A percentile compares a stretch with the other conserved stretches of the same genome.
Conservation (phyloP, 2,329 filamentous ascomycete species). For the Coleophoma crateriformis region DNA sequence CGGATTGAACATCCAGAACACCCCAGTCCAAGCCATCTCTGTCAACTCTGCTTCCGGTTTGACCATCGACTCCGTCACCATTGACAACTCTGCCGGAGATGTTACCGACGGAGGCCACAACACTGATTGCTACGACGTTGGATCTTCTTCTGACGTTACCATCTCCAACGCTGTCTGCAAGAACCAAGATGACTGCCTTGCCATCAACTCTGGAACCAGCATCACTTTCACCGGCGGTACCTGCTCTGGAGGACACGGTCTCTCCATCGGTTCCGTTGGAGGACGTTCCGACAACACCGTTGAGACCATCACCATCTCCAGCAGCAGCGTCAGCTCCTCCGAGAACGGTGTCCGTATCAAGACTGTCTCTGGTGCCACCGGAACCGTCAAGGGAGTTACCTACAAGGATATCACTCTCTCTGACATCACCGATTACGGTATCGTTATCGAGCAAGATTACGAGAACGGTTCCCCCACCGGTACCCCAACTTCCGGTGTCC, state of each 20-base stretch:
- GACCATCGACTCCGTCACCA: constrained; percentile 42
- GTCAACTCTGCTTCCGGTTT: constrained; percentile 38
- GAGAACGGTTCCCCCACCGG: constrained; percentile 20
- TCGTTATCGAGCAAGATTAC: constrained; percentile 54
- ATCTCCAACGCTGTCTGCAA: constrained; percentile 45
- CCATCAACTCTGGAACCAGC: constrained; percentile 47
- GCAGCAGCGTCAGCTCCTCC: constrained; percentile 42
- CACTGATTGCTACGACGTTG: constrained; percentile 50
- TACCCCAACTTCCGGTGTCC: constrained; percentile 18
- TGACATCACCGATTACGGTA: constrained; percentile 36
- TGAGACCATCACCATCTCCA: constrained; percentile 42
- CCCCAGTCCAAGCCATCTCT: constrained; percentile 47
- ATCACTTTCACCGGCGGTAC: constrained; percentile 22
- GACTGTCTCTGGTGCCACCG: constrained; percentile 44
- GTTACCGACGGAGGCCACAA: constrained; percentile 36
- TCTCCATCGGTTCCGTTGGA: constrained; percentile 55
- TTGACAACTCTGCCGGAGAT: constrained; percentile 53
- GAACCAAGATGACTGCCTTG: constrained; percentile 57
- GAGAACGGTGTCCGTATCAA: constrained; percentile 52
- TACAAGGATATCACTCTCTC: constrained; percentile 47
- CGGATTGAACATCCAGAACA: constrained; percentile 45
- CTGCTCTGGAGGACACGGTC: constrained; percentile 32
- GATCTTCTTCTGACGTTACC: constrained; percentile 37
- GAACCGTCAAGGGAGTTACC: constrained; percentile 43
- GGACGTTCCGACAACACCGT: constrained; percentile 50